Evolutionary conservation across 495 filamentous ascomycete species (phyloP), one percentile per base, ranked within the genome.

Genomic region (Penicillium roqueforti): DNA sequence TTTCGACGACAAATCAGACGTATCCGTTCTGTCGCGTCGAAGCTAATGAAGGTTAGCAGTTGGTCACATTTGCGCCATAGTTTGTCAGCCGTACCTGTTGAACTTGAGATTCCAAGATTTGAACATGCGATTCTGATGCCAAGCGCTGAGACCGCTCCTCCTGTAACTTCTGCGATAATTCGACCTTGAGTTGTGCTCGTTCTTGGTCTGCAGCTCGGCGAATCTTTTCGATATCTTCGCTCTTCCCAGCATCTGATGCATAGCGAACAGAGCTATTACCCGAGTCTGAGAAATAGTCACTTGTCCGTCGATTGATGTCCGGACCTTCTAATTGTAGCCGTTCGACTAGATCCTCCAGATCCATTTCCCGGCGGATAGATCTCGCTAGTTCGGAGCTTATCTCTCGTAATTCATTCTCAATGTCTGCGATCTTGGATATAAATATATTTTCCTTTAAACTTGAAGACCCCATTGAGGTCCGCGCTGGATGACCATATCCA

Each of bases 221-320:
- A 53, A 91, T 75, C 65, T 84, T 87, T 56, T 95, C 90, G 42
- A 96, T 73, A 68, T 96, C 91, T 64, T 96, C 89, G 29, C 85
- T 75, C 48, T 84, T 85, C 14, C 80, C 79, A 58, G 58, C 54
- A 51, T 87, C 83, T 26, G 81, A 77, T 11, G 80, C 61, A 72
- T 87, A 89, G 60, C 90, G 84, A 48, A 87, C 80, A 4, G 92
- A 91, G 67, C 90, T 92, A 42, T 87, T 87, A 41, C 95, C 93
- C 1, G 91, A 95, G 66, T 98, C 93, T 0, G 93, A 98, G 66
- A 92, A 98, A 71, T 98, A 97, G 69, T 98, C 93, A 68, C 93
- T 98, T 4, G 91, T 96, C 47, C 92, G 82, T 65, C 86, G 85
- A 54, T 83, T 86, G 1, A 61, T 61, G 6, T 63, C 46, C 3